A percentile compares a stretch with the other conserved stretches of the same genome.
These are phyloP conservation scores for Trichocladium antarcticum DNA, from an alignment of 495 filamentous ascomycete genomes.

Conservation along the genomic window DNA sequence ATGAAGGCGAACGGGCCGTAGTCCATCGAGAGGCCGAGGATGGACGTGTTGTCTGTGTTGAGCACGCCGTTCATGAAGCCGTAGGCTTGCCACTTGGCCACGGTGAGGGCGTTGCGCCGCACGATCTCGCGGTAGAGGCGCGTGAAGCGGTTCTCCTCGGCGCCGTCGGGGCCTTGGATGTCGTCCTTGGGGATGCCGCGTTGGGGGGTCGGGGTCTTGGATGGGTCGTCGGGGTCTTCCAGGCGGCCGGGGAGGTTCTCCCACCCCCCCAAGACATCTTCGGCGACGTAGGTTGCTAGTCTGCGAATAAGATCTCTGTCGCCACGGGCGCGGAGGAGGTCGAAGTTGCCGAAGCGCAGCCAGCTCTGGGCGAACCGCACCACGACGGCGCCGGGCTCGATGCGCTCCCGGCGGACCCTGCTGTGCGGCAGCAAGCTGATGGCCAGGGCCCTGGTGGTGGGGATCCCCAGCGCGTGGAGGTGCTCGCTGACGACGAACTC, in stretches of 20 bases:
- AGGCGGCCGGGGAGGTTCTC: slow-evolving; percentile 56
- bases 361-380: slow-evolving; percentile 82
- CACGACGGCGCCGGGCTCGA: slow-evolving; percentile 92
- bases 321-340: slow-evolving; percentile 68
- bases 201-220: slow-evolving; percentile 26
- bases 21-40: slow-evolving; percentile 80
- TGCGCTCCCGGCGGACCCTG: slow-evolving; percentile 63
- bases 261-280: slow-evolving; percentile 81
- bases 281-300: slow-evolving; percentile 69
- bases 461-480: slow-evolving; percentile 72
- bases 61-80: slow-evolving; percentile 97
- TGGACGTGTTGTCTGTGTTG: slow-evolving; percentile 88
- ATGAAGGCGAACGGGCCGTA: slow-evolving; percentile 96
- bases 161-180: slow-evolving; percentile 50
- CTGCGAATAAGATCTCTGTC: slow-evolving; percentile 62
- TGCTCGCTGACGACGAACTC: slow-evolving; percentile 88
- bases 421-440: slow-evolving; percentile 62
- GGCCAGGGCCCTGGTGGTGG: slow-evolving; percentile 75
- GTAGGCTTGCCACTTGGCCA: slow-evolving; percentile 92
- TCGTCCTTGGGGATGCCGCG: slow-evolving; percentile 44
- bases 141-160: slow-evolving; percentile 74
- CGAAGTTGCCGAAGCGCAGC: slow-evolving; percentile 91
- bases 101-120: slow-evolving; percentile 74
- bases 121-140: slow-evolving; percentile 81
- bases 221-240: slow-evolving; percentile 33